phyloP scores from a whole-genome alignment of 345 rosid species.

The Populus davidiana region DNA sequence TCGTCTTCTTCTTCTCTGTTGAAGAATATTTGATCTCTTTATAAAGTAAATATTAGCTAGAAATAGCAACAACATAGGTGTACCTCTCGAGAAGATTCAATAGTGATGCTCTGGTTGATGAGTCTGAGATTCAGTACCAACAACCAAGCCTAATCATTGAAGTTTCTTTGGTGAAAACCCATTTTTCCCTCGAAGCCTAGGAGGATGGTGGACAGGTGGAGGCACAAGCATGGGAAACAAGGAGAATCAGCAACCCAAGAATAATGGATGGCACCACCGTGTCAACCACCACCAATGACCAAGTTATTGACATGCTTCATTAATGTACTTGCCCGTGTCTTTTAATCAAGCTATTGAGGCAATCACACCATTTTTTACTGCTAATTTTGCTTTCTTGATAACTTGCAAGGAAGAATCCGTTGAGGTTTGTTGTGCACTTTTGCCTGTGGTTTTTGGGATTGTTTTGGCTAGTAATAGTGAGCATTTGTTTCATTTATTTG shows the following conservation, averaged over 20 bases:
- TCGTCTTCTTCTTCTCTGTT: no score
- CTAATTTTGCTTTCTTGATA: slow-evolving; percentile 81
- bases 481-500: slow-evolving; percentile 84
- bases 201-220: slow-evolving; percentile 97
- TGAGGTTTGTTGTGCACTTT: slow-evolving; percentile 73
- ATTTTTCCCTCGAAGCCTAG: slow-evolving; percentile 10
- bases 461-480: slow-evolving; percentile 89
- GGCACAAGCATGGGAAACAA: slow-evolving; percentile 97
- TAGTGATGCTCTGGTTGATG: no score
- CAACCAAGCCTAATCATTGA: no score
- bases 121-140: no score
- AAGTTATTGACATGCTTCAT: slow-evolving; percentile 66
- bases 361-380: slow-evolving; percentile 93
- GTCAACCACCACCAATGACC: slow-evolving; percentile 25
- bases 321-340: slow-evolving; percentile 92
- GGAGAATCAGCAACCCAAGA: slow-evolving; percentile 95
- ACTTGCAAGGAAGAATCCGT: slow-evolving; percentile 86
- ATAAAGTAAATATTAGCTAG: no score
- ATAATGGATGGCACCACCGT: slow-evolving; percentile 33
- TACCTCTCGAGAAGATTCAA: no score
- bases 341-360: slow-evolving; percentile 98
- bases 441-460: slow-evolving; percentile 92
- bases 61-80: no score
- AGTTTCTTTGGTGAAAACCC: neutral
- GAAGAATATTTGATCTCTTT: no score